Base-by-base conservation (phyloP, 805 yeast species). In the Lachancea dasiensis region DNA sequence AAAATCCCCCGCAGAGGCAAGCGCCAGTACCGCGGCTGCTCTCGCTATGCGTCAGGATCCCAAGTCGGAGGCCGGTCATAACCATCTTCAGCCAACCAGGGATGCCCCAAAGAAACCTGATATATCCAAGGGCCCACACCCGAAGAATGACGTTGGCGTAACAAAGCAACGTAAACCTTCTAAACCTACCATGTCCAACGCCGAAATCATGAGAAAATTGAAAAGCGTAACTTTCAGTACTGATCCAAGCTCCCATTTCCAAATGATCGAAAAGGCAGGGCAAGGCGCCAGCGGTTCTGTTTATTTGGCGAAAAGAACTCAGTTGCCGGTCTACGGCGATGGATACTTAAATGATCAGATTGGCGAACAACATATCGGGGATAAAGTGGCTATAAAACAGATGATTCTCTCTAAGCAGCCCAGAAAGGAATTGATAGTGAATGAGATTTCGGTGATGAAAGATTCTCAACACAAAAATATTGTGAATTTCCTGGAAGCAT, bases 211-310 rank as follows among this genome's bases (percentile, higher is more conserved):
- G 72, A 78, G 82, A 27, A 85, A 82, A 52, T 68, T 92, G 48
- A 75, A 81, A 42, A 75, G 86, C 3, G 95, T 89, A 22, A 95
- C 92, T 7, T 77, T 80, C 47, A 77, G 73, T 50, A 72, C 76
- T 29, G 95, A 92, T 63, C 99, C 99, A n/a, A 70, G 86, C 5
- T 81, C 86, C 28, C 72, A 72, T 43, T 84, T 83, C 65, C 76
- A 76, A 52, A 79, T 82, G 63, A 71, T 84, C 44, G 86, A 81
- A 55, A 81, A 81, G 48, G 92, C 90, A 1, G 99, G 99, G 13
- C 97, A 92, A 65, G 99, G 99, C 53, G 99, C 99, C 0, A 77
- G 89, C 46, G 99, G 98, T 14, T 86, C 94, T 3, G 99, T 92
- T 14, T 92, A 83, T 56, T 68, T 87, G 34, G 96, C 96, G 0